Conservation (phyloP, 75 land plant species). For the Adiantum capillusveneris region DNA sequence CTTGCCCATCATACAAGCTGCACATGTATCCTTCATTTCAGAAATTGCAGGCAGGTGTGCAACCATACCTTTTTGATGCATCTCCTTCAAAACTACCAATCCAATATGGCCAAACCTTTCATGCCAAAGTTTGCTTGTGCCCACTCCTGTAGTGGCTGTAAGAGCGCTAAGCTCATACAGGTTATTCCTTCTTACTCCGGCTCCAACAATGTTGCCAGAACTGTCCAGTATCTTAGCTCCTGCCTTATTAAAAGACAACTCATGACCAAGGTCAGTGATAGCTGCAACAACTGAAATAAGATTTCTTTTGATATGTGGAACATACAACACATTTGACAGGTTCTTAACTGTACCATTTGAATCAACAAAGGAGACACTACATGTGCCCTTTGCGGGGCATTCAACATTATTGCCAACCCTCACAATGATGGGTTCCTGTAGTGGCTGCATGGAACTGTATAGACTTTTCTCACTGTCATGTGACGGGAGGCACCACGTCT, state of each 20-base stretch:
- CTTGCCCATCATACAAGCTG: slow-evolving; percentile 14
- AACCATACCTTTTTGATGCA: background rate
- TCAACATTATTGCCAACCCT: background rate
- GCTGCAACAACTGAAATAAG: background rate
- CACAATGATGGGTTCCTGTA: background rate
- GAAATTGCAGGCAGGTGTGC: background rate
- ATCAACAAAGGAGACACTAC: background rate
- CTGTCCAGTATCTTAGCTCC: background rate
- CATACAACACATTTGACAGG: background rate
- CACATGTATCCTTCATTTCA: slow-evolving; percentile 6
- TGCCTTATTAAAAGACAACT: background rate
- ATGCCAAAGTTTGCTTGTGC: background rate
- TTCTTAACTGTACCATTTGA: background rate
- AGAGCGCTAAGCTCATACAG: background rate
- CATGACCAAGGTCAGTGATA: background rate
- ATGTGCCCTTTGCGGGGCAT: background rate
- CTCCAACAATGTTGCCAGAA: background rate
- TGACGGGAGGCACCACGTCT: background rate
- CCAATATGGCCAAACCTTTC: background rate
- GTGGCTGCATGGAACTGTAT: background rate
- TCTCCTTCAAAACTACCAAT: background rate
- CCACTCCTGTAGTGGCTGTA: background rate
- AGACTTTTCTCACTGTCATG: background rate
- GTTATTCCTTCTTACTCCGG: background rate
- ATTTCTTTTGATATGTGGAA: background rate